Evolutionary conservation across 352 stramenopile genomes (phyloP).

Genomic region (Phytophthora lateralis): DNA sequence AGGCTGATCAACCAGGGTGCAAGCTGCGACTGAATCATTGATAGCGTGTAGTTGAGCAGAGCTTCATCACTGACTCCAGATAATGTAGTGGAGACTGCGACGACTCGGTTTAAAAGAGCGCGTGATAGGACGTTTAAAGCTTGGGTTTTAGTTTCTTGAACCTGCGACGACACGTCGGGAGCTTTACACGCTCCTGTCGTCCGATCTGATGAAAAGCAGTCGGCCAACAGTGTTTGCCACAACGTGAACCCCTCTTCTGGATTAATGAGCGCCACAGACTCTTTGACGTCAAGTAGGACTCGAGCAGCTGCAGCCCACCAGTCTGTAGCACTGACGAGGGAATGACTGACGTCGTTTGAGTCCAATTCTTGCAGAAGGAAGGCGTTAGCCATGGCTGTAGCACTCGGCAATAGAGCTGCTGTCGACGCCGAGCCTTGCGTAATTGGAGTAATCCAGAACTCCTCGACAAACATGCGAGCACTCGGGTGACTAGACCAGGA

Average conservation of each 20-base stretch:
- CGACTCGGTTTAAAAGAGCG: constrained; percentile 10
- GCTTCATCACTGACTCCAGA: constrained; percentile 4
- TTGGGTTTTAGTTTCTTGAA: constrained; percentile 2
- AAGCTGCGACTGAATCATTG: constrained; percentile 37
- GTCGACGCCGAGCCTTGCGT: constrained; percentile 14
- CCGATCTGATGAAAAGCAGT: constrained; percentile 44
- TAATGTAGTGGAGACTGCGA: constrained; percentile 12
- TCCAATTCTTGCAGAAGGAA: constrained; percentile 28
- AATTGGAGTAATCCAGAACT: constrained; percentile 46
- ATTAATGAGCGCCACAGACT: constrained; percentile 40
- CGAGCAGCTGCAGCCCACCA: constrained; percentile 28
- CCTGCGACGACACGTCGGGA: neutral
- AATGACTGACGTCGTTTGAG: neutral
- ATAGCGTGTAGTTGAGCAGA: constrained; percentile 6
- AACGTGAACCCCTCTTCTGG: constrained; percentile 39
- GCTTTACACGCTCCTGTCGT: constrained; percentile 28
- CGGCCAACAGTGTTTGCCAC: constrained; percentile 44
- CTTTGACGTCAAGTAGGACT: constrained; percentile 35
- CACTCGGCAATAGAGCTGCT: constrained; percentile 12
- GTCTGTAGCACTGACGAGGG: constrained; percentile 17
- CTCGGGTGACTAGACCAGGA: constrained; percentile 60
- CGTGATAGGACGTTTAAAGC: constrained; percentile 19
- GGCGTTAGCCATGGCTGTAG: constrained; percentile 19
- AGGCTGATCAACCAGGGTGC: constrained; percentile 48
- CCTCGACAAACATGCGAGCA: constrained; percentile 54